Evolutionary conservation across 441 rosid genomes (phyloP), one percentile per base, ranked within the genome.

Genomic region (Pelargonium australe): DNA sequence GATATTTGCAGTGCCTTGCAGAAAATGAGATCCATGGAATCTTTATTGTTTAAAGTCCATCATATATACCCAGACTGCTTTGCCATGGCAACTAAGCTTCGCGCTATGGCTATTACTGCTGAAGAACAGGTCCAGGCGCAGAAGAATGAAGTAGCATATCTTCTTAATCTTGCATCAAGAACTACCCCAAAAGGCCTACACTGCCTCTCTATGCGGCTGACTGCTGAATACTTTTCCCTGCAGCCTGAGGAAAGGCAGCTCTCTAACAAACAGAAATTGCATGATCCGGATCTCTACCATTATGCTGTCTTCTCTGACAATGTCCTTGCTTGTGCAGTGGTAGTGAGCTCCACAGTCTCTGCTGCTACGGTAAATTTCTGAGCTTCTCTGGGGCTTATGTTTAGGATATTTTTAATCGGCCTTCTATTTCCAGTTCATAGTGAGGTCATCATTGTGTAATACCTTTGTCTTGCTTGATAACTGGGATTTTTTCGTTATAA

Each of bases 161-260:
- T 94, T 53, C 63, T 89, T 78, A 86, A 80, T 73, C 96, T 91
- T 80, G 92, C 94, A 69, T 91, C 88, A 68, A 83, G 91, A 80
- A 88, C 92, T 49, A 94, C 93, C 20, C 90, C 96, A 23, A 94
- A 94, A 84, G 90, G 96, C 71, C 83, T 86, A 78, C 98, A 94
- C 68, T 94, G 97, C 83, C 95, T 94, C 25, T 80, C 93, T 68
- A 86, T 94, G 93, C 85, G 81, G 77, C 78, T 94, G 79, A 91
- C 97, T 28, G 75, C 98, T 43, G 93, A 89, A 79, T 94, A 83
- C 70, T 88, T 89, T 79, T 71, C 87, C 73, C 69, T 87, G 55
- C 83, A 84, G 60, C 85, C 89, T 37, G 91, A 87, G 65, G 83
- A 85, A 69, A 91, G 95, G 76, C 86, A 72, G 82, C 77, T 94